Evolutionary conservation across 1,284 basidiomycete genomes (phyloP), one percentile per base, ranked within the genome.

Genomic region (Trametes pubescens): DNA sequence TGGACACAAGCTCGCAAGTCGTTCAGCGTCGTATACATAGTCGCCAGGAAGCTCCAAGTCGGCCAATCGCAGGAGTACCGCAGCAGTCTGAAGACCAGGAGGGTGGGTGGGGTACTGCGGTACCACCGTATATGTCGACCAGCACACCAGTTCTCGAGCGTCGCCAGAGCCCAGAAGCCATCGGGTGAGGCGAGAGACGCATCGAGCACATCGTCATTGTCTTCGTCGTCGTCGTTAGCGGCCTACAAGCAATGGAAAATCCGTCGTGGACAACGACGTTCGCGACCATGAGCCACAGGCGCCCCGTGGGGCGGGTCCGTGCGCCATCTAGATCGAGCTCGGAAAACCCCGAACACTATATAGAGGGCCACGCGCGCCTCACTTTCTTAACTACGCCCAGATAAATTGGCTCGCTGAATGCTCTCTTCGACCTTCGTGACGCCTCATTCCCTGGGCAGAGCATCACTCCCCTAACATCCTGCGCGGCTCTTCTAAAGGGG

Each of bases 361-460:
- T 57, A 57, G 26, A n/a, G 16, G 13, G 49, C 29, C n/a, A 26
- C 21, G 51, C 48, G 34, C 29, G 18, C 43, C 38, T 29, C n/a
- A 3, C 7, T 18, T 24, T 14, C 21, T 38, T 47, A 14, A 48
- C 55, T 57, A 43, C 32, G 44, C 60, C 67, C 67, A 65, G 61
- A 61, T 62, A 46, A 61, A 70, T 70, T 70, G 64, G 66, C 66
- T 68, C 65, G 60, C 59, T 54, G 68, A 66, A 65, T 62, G 60
- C 62, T 62, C 9, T 67, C 47, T 24, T 22, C 37, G 29, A 61
- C 64, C 57, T 66, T 64, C 51, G 62, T 61, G 62, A 34, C 24
- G 65, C 69, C 69, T 70, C 69, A 70, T 70, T 66, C 68, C 68
- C 66, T 65, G 65, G 66, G 66, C 26, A 70, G 62, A 70, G 21